Conservation (phyloP, 2,329 filamentous ascomycete species). For the Venturia effusa region DNA sequence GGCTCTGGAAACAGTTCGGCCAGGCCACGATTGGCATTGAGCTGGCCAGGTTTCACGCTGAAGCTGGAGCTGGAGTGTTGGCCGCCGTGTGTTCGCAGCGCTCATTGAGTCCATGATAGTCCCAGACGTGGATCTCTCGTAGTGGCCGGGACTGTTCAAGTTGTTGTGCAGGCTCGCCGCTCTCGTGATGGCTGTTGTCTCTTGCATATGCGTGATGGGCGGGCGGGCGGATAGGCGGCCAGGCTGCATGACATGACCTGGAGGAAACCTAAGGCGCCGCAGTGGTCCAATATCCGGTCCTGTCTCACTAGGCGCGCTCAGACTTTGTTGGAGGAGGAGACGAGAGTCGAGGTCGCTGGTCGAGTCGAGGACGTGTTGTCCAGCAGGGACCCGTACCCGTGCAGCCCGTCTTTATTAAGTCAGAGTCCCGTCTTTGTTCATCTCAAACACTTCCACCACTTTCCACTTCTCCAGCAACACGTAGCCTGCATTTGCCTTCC, state of each 20-base stretch:
- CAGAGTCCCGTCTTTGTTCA: background rate
- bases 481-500: background rate
- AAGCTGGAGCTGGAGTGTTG: background rate
- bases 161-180: background rate
- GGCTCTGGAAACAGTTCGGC: background rate
- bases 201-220: background rate
- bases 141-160: too few relatives aligned
- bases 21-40: background rate
- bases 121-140: background rate
- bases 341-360: background rate
- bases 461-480: background rate
- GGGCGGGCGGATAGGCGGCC: background rate
- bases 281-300: background rate
- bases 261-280: background rate
- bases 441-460: background rate
- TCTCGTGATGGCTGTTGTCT: background rate
- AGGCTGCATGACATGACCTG: background rate
- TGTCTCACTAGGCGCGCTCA: conserved; percentile 1
- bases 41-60: background rate
- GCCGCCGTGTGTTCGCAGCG: background rate
- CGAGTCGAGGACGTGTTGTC: background rate
- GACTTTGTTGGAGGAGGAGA: background rate
- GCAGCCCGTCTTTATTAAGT: background rate
- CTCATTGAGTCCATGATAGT: background rate
- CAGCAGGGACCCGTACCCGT: background rate